These are phyloP conservation scores for Diplodia mutila DNA, from an alignment of 2,329 filamentous ascomycete genomes.

Conservation along the genomic window DNA sequence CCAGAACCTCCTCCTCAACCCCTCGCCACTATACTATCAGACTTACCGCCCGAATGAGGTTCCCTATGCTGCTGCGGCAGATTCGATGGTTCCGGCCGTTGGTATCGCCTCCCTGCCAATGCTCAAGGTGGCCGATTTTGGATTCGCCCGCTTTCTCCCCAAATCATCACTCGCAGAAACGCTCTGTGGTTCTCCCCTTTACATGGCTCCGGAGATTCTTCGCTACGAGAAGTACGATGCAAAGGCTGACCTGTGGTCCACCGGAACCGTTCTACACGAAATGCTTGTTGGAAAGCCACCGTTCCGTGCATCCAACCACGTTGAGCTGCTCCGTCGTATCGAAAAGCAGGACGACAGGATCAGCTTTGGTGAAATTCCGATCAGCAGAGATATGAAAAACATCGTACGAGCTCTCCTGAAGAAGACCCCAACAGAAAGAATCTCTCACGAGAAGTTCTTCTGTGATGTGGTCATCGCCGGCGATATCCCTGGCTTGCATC, in stretches of 20 bases:
- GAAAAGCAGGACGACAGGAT: constrained; percentile 86
- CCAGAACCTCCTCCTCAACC: constrained; percentile 90
- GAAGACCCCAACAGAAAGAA: constrained; percentile 79
- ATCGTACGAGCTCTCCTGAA: constrained; percentile 82
- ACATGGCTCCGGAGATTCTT: constrained; percentile 98
- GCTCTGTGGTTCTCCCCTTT: constrained; percentile 91
- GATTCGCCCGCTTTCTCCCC: constrained; percentile 92
- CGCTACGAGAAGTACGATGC: constrained; percentile 97
- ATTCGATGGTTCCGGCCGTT: constrained; percentile 78
- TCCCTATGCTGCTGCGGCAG: constrained; percentile 76
- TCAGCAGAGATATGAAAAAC: constrained; percentile 76
- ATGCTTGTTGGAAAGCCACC: constrained; percentile 91
- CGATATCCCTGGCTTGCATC: constrained; percentile 78
- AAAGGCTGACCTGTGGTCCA: constrained; percentile 96
- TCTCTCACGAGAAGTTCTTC: constrained; percentile 88
- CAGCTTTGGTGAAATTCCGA: constrained; percentile 71
- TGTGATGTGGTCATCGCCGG: constrained; percentile 70
- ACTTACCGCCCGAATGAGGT: constrained; percentile 61
- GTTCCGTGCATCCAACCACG: constrained; percentile 90
- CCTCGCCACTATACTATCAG: constrained; percentile 72
- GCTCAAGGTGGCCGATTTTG: constrained; percentile 97
- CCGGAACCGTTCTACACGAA: constrained; percentile 92
- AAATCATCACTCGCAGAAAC: constrained; percentile 93
- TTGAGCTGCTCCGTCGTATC: constrained; percentile 90
- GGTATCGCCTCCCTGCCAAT: constrained; percentile 87